Conservation (phyloP, 805 yeast species). For the Candida namnaoensis region DNA sequence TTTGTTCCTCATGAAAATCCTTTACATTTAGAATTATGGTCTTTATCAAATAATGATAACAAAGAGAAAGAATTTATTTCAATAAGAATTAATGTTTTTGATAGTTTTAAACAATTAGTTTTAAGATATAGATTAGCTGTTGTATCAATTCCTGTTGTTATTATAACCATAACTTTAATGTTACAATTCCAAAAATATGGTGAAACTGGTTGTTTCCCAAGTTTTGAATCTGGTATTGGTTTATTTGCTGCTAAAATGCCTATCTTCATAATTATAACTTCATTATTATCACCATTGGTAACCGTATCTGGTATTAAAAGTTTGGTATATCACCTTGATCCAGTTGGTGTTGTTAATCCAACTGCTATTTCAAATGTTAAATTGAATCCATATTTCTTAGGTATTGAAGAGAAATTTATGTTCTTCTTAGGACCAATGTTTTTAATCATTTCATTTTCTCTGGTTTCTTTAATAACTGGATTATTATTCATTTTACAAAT, state of each 20-base stretch:
- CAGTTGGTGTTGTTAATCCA: slow-evolving; percentile 39
- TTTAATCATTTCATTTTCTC: slow-evolving; percentile 32
- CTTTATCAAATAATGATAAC: slow-evolving; percentile 21
- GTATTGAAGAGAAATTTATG: slow-evolving; percentile 47
- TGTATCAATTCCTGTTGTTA: slow-evolving; percentile 59
- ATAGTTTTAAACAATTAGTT: slow-evolving; percentile 60
- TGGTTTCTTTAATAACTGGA: slow-evolving; percentile 21
- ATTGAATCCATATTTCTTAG: slow-evolving; percentile 56
- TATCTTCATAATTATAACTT: slow-evolving; percentile 16
- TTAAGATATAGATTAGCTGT: slow-evolving; percentile 71
- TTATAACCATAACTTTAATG: slow-evolving; percentile 41
- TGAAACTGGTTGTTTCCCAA: slow-evolving; percentile 27
- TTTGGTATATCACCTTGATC: slow-evolving; percentile 39
- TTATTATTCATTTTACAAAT: neutral
- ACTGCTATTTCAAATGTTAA: slow-evolving; percentile 32
- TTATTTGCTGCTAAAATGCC: slow-evolving; percentile 22
- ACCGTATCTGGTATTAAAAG: slow-evolving; percentile 25
- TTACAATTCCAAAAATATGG: slow-evolving; percentile 45
- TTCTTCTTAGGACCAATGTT: slow-evolving; percentile 56
- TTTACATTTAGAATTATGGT: slow-evolving; percentile 40
- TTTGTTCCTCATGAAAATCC: slow-evolving; percentile 19
- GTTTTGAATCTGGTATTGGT: slow-evolving; percentile 38
- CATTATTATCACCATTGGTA: slow-evolving; percentile 30
- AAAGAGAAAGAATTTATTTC: slow-evolving; percentile 7
- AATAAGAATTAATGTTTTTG: slow-evolving; percentile 40